Evolutionary conservation across 2,329 filamentous ascomycete species (phyloP), one percentile per base, ranked within the genome.

Genomic region (Diaporthe vaccinii): DNA sequence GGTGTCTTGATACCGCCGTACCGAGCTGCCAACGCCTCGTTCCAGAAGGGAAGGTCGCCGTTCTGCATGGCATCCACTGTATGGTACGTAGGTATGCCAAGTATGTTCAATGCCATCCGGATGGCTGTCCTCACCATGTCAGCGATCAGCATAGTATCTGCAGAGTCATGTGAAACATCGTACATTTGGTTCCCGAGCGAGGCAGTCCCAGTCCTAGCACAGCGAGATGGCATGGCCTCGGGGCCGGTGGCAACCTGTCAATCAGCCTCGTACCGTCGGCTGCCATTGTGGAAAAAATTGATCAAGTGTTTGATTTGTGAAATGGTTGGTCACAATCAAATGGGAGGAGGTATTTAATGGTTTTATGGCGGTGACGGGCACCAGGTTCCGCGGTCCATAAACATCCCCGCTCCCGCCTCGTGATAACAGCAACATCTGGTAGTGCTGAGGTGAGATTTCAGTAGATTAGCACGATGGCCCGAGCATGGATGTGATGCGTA

Each of bases 381-480:
- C 34, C 57, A 59, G 57, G 57, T 36, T n/a, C 39, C 12, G 57
- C 28, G 57, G 59, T 46, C 25, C 15, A 44, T 46, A n/a, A n/a
- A n/a, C 12, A 14, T 65, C 59, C 59, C 59, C 25, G 39, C 39
- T 31, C 17, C 41, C 5, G 41, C 15, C 17, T 31, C 9, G 7
- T 65, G 61, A 20, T 34, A 49, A 39, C 15, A 51, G 22, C 14
- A 8, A 51, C 6, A n/a, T 22, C 12, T 25, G 25, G 20, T 51
- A 51, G 62, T 53, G 62, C 62, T 68, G 44, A 68, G 46, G 62
- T 68, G 62, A 51, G 62, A 68, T 68, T 39, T 36, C 20, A 22
- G 22, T 14, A 68, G 22, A 15, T 20, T 17, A 51, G 44, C 28
- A 17, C 2, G 9, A 31, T 8, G 5, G 39, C 22, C 44, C 17